phyloP scores from a whole-genome alignment of 306 rosid genomes.

The Arachis hypogaea region DNA sequence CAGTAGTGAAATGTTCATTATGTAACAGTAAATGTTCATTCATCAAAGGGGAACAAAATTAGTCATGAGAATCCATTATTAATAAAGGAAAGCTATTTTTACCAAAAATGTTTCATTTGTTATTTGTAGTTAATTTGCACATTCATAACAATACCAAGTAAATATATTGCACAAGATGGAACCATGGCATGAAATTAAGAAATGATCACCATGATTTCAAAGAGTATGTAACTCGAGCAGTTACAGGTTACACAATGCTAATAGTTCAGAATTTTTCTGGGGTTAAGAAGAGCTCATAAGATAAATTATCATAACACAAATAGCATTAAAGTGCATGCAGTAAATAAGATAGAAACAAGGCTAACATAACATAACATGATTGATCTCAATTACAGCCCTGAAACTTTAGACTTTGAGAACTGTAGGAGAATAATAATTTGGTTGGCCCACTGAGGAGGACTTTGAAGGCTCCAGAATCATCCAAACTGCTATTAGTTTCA shows the following conservation, averaged over 20 bases:
- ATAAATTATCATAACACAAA: slow-evolving; percentile 18
- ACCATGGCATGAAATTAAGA: slow-evolving; percentile 13
- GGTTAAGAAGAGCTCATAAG: slow-evolving; percentile 32
- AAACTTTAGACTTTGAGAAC: slow-evolving; percentile 57
- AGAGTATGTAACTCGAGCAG: slow-evolving; percentile 18
- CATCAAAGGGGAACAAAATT: slow-evolving; percentile 26
- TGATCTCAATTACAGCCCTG: slow-evolving; percentile 31
- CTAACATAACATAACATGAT: slow-evolving; percentile 36
- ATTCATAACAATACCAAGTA: background rate
- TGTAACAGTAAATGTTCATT: slow-evolving; percentile 32
- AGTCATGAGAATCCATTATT: slow-evolving; percentile 21
- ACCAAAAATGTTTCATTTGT: too few relatives aligned
- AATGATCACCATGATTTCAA: slow-evolving; percentile 31
- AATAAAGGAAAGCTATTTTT: background rate
- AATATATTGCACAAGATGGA: slow-evolving; percentile 6
- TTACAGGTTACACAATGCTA: slow-evolving; percentile 31
- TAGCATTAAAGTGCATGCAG: slow-evolving; percentile 20
- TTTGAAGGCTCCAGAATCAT: slow-evolving; percentile 77
- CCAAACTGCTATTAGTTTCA: slow-evolving; percentile 91
- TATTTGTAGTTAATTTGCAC: background rate
- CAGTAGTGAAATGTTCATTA: slow-evolving; percentile 40
- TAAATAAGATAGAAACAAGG: slow-evolving; percentile 33
- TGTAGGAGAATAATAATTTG: slow-evolving; percentile 82
- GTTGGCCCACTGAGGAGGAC: slow-evolving; percentile 93
- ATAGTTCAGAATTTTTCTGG: slow-evolving; percentile 34